Evolutionary conservation across 805 yeast genomes (phyloP).

Genomic region (Myxozyma vanderwaltii): DNA sequence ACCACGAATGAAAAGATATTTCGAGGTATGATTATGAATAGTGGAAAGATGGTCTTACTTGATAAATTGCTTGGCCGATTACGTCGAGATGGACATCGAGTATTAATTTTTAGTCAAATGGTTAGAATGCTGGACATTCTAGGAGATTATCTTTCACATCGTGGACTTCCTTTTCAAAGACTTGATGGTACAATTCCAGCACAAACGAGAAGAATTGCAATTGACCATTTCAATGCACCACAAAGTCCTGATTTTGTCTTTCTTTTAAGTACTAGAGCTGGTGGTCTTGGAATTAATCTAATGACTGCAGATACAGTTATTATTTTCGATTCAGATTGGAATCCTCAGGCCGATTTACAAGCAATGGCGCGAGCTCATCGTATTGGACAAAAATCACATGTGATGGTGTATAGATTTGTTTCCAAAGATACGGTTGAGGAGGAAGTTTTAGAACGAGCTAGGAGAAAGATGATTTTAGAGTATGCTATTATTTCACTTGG

Average conservation of each 20-base stretch:
- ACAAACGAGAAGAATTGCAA: slow-evolving; percentile 87
- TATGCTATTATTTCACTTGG: slow-evolving; percentile 97
- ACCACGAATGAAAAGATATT: slow-evolving; percentile 62
- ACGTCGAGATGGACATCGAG: slow-evolving; percentile 93
- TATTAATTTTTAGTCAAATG: slow-evolving; percentile 94
- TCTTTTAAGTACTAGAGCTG: slow-evolving; percentile 91
- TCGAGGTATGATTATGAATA: slow-evolving; percentile 93
- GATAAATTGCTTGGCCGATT: slow-evolving; percentile 85
- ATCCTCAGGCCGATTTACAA: slow-evolving; percentile 98
- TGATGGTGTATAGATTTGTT: slow-evolving; percentile 95
- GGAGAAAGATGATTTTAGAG: slow-evolving; percentile 97
- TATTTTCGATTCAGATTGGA: slow-evolving; percentile 98
- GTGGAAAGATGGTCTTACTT: slow-evolving; percentile 95
- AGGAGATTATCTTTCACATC: slow-evolving; percentile 87
- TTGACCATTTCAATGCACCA: slow-evolving; percentile 94
- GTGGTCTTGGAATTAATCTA: slow-evolving; percentile 96
- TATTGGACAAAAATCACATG: slow-evolving; percentile 99
- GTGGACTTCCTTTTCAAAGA: slow-evolving; percentile 87
- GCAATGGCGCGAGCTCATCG: slow-evolving; percentile 99
- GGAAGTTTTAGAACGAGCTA: slow-evolving; percentile 92
- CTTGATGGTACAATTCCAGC: slow-evolving; percentile 97
- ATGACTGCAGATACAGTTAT: slow-evolving; percentile 99
- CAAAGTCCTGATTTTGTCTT: slow-evolving; percentile 91
- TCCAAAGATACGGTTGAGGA: slow-evolving; percentile 98
- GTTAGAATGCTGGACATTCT: slow-evolving; percentile 92